Evolutionary conservation across 768 basidiomycete species (phyloP).

Genomic region (Lactarius evosmus): DNA sequence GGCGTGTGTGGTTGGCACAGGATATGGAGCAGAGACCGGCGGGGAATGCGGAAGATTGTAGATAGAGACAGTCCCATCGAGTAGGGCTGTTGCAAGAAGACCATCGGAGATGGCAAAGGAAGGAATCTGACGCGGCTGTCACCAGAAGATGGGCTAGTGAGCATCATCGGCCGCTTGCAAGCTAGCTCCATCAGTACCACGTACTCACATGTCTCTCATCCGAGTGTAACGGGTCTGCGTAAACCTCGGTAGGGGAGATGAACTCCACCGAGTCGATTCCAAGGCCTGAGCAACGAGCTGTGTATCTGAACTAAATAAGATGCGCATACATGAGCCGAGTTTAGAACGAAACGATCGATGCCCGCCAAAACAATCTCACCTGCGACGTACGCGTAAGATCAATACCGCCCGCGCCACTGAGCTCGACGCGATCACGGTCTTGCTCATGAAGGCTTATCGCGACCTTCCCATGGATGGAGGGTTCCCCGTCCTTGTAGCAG

Average conservation of each 20-base stretch:
- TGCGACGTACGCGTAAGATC: conserved; percentile 18
- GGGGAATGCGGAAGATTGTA: conserved; percentile 18
- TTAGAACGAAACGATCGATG: background rate
- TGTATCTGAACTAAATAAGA: conserved; percentile 20
- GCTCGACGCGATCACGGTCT: conserved; percentile 26
- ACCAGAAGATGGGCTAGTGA: conserved; percentile 1
- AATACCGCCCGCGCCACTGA: conserved; percentile 18
- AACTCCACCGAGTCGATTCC: conserved; percentile 23
- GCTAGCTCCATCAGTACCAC: background rate
- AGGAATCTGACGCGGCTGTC: conserved; percentile 26
- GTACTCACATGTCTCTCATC: conserved; percentile 26
- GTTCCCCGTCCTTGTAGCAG: conserved; percentile 26
- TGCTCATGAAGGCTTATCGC: conserved; percentile 21
- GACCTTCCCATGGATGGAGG: conserved; percentile 26
- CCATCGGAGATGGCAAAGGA: conserved; percentile 23
- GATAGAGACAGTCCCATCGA: conserved; percentile 27
- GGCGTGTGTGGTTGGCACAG: conserved; percentile 6
- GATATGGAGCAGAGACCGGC: conserved; percentile 3
- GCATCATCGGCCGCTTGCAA: background rate
- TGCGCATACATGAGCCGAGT: background rate
- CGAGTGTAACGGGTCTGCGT: conserved; percentile 26
- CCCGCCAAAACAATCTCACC: conserved; percentile 1
- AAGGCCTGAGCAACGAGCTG: conserved; percentile 18
- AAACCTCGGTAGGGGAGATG: conserved; percentile 20
- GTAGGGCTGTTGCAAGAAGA: conserved; percentile 23